Base-by-base conservation (phyloP, 1,139 yeast species). In the Pneumocystis wakefieldiae region DNA sequence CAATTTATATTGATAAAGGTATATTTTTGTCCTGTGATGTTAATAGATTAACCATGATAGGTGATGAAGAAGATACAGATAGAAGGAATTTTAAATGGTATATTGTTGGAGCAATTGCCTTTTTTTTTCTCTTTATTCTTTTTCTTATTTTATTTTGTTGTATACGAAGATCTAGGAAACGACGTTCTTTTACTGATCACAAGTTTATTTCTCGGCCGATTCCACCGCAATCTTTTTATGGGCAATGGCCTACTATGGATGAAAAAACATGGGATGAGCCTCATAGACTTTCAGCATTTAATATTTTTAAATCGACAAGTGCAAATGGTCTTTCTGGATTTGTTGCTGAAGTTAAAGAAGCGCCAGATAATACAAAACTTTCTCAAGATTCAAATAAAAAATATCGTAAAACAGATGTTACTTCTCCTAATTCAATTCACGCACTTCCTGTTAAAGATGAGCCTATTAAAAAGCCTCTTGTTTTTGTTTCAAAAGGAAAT, bases 301-400 rank as follows among this genome's bases (percentile, higher is more conserved):
- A 59, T 19, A 64, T 64, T 58, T 64, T 64, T 60, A 62, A 64
- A 32, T 60, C 66, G 14, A 64, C 66, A 12, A 62, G 66, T 38
- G 63, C 38, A 17, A 39, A 39, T 15, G 62, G 66, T 35, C 60
- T 64, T 32, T 61, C 63, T 57, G 66, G 66, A n/a, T 62, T 61
- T 63, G 64, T 64, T 19, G 66, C 66, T 10, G 66, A 64, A 48
- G 59, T 64, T 61, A 62, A 60, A 19, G 59, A 60, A 36, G 36
- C 60, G 14, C 61, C 58, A 2, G 24, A 24, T 17, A 28, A 36
- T 38, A 36, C 24, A 14, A 32, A 60, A 35, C 61, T 63, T 29
- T 53, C 59, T 42, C 53, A 41, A 59, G 62, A 59, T 14, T 48
- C 64, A 35, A 60, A 57, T n/a, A 62, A 63, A 61, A 61, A 59